Conservation (phyloP, 139 green algal species). For the Coelastrella sp. region DNA sequence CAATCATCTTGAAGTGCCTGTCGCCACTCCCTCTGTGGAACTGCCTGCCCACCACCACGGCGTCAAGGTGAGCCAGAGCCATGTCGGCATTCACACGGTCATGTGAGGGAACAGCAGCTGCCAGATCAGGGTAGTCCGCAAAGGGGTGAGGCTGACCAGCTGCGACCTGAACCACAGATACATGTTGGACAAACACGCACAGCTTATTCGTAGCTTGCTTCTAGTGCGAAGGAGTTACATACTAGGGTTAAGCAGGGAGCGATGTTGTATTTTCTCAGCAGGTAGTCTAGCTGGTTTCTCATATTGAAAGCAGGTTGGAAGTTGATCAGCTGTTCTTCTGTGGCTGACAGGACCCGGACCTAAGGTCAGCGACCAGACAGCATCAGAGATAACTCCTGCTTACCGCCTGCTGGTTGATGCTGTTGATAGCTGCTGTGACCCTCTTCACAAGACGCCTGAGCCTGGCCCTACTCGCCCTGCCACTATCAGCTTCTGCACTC, state of each 20-base stretch:
- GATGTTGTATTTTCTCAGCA: no score
- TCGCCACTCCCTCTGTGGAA: slow-evolving; percentile 64
- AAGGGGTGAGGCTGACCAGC: slow-evolving; percentile 11
- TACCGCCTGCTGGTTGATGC: slow-evolving; percentile 21
- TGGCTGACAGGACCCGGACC: no score
- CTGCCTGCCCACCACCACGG: slow-evolving; percentile 49
- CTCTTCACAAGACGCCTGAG: background rate
- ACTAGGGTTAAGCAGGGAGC: no score
- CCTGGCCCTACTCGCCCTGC: background rate
- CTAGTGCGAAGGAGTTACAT: no score
- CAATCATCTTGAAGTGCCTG: slow-evolving; percentile 54
- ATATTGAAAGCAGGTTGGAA: no score
- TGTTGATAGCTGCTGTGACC: background rate
- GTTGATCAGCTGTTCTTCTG: no score
- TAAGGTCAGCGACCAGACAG: no score
- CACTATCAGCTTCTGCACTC: background rate
- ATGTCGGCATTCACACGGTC: slow-evolving; percentile 40
- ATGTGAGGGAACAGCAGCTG: background rate
- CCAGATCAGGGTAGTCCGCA: slow-evolving; percentile 37
- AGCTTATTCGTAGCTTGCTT: no score
- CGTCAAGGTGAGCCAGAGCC: slow-evolving; percentile 57
- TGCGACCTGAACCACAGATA: background rate
- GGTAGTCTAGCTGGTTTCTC: no score
- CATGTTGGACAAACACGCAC: background rate
- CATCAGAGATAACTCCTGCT: background rate